Base-by-base conservation (phyloP, 2,329 filamentous ascomycete genomes). In the Penicillium glabrum region DNA sequence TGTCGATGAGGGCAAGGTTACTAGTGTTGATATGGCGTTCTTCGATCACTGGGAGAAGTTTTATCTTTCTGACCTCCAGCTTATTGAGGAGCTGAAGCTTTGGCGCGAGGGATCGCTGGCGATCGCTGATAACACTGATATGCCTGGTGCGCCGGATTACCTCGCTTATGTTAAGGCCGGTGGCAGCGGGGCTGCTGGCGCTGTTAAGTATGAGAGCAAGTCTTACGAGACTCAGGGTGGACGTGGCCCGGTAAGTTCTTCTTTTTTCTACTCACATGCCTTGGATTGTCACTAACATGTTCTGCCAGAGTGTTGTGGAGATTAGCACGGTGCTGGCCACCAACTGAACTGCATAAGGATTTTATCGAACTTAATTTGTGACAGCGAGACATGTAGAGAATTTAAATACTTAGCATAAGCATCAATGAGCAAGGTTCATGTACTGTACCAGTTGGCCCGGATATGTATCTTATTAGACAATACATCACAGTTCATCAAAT, bases 131-230 rank as follows among this genome's bases (percentile, higher is more conserved):
- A 78, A 77, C 54, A 72, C 72, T 4, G 69, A 75, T 56, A 61
- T 68, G 7, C 75, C 75, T 24, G 75, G 77, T 9, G 76, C 75
- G 11, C 77, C 76, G 9, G 67, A 73, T 11, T 79, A 79, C 60
- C 53, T 75, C 41, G 68, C 68, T 51, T 77, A 79, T 67, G 73
- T 79, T 8, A 62, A 67, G 56, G 60, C 52, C 24, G 68, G 71
- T 5, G 66, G 69, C 3, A 54, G 51, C 2, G 37, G 50, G 10
- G 31, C 29, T 55, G 19, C 26, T 33, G 64, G 54, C 23, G 54
- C 39, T 48, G 62, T 68, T 19, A 59, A 55, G 33, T 73, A 70
- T 60, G 62, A 64, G 53, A 72, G 64, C 39, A 45, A 57, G 44
- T 61, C 61, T 14, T 47, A 61, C 31, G 45, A 56, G 27, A 57